Evolutionary conservation across 164 flowering plant genomes (phyloP).

Genomic region (Magnolia sinica): DNA sequence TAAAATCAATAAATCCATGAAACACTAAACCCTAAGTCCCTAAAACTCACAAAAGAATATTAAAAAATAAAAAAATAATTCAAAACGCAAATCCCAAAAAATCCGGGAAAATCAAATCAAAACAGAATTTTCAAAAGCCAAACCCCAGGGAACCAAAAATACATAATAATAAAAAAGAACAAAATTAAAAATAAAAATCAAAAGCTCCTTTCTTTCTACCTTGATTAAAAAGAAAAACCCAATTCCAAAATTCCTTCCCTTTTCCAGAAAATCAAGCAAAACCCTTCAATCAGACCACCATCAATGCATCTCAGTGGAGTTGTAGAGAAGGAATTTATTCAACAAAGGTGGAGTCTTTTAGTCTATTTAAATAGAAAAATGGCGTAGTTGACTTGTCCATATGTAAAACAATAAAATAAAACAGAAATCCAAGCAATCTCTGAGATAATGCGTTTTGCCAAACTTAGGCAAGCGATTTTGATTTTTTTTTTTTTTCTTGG

Average conservation of each 20-base stretch:
- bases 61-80: too few species aligned
- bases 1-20: too few species aligned
- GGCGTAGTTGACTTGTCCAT: constrained; percentile 29
- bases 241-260: neutral
- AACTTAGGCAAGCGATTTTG: constrained; percentile 30
- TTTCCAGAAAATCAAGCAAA: neutral
- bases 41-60: too few species aligned
- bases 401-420: neutral
- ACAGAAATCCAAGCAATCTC: neutral
- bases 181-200: neutral
- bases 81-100: too few species aligned
- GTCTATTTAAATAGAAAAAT: constrained; percentile 11
- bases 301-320: constrained; percentile 11
- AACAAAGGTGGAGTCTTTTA: constrained; percentile 4
- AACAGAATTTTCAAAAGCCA: neutral
- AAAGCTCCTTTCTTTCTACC: neutral
- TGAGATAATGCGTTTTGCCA: constrained; percentile 34
- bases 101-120: too few species aligned
- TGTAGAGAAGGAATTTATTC: constrained; percentile 17
- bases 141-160: constrained; percentile 10
- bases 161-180: neutral
- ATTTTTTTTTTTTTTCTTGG: constrained; percentile 14
- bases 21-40: too few species aligned
- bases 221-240: neutral
- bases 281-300: constrained; percentile 7